These are phyloP conservation scores for Lipomyces lipofer DNA, from an alignment of 805 yeast species.

Conservation along the genomic window DNA sequence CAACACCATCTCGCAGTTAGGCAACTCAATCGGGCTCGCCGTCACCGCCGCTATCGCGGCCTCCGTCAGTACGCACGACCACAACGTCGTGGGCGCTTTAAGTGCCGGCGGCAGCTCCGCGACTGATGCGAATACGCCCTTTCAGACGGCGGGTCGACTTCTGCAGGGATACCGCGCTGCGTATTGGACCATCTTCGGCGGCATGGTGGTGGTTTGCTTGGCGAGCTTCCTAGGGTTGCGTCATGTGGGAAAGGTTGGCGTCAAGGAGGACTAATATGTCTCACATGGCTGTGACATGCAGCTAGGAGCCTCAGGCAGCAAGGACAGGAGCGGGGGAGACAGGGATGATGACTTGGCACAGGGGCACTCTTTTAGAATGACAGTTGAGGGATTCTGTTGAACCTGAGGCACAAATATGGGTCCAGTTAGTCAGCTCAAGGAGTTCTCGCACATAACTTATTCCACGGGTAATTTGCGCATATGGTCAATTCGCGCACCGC, in stretches of 20 bases:
- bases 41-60: slow-evolving; percentile 3
- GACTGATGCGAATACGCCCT: slow-evolving; percentile 1
- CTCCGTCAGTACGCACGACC: slow-evolving; percentile 2
- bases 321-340: slow-evolving; percentile 2
- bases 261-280: slow-evolving; percentile 3
- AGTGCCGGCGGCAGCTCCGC: slow-evolving; percentile 1
- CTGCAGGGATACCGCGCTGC: slow-evolving; percentile 6
- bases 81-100: slow-evolving; percentile 1
- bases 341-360: slow-evolving; percentile 4
- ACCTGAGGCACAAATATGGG: not conserved
- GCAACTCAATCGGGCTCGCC: slow-evolving; percentile 2
- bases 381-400: slow-evolving; percentile 1
- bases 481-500: not conserved
- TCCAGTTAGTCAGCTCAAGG: slow-evolving; percentile 1
- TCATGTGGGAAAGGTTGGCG: slow-evolving; percentile 4
- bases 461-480: slow-evolving; percentile 1
- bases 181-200: slow-evolving; percentile 6
- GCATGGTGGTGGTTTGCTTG: slow-evolving; percentile 3
- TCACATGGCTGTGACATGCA: not conserved
- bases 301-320: slow-evolving; percentile 3
- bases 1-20: slow-evolving; percentile 6
- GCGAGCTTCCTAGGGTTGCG: slow-evolving; percentile 4
- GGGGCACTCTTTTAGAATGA: not conserved
- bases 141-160: slow-evolving; percentile 2
- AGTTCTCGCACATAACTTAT: not conserved